Evolutionary conservation across 2,329 filamentous ascomycete genomes (phyloP).

Genomic region (Colletotrichum tanaceti): DNA sequence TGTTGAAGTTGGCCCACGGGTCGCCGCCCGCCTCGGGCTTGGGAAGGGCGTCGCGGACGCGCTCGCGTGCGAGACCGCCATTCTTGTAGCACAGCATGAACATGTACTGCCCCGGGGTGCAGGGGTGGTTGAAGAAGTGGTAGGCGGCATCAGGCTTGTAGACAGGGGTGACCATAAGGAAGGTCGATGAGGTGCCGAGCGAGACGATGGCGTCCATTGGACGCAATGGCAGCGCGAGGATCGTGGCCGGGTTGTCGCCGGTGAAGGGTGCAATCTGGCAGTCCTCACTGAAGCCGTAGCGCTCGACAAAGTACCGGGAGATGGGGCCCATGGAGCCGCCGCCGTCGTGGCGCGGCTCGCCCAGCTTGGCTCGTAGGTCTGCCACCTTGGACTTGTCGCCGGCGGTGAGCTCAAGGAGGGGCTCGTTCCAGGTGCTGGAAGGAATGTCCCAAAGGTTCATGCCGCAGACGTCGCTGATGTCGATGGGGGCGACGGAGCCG

Average conservation of each 20-base stretch:
- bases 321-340: slow-evolving; percentile 82
- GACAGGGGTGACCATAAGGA: slow-evolving; percentile 94
- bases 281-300: slow-evolving; percentile 80
- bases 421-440: slow-evolving; percentile 77
- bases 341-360: slow-evolving; percentile 82
- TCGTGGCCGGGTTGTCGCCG: slow-evolving; percentile 95
- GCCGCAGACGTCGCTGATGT: slow-evolving; percentile 93
- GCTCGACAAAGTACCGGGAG: slow-evolving; percentile 79
- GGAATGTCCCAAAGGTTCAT: slow-evolving; percentile 97
- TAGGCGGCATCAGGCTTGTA: slow-evolving; percentile 92
- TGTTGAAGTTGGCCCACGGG: slow-evolving; percentile 85
- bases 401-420: slow-evolving; percentile 80
- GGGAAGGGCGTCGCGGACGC: slow-evolving; percentile 85
- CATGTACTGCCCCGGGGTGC: slow-evolving; percentile 92
- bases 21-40: slow-evolving; percentile 57
- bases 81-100: slow-evolving; percentile 99
- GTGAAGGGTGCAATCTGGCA: slow-evolving; percentile 89
- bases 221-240: slow-evolving; percentile 87
- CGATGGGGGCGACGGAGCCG: slow-evolving; percentile 86
- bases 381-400: slow-evolving; percentile 66
- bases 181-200: slow-evolving; percentile 94
- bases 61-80: slow-evolving; percentile 90
- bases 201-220: slow-evolving; percentile 94
- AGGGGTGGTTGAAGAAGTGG: slow-evolving; percentile 98
- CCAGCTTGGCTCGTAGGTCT: slow-evolving; percentile 81